Conservation (phyloP, 257 asterid species). For the Apocynum venetum region DNA sequence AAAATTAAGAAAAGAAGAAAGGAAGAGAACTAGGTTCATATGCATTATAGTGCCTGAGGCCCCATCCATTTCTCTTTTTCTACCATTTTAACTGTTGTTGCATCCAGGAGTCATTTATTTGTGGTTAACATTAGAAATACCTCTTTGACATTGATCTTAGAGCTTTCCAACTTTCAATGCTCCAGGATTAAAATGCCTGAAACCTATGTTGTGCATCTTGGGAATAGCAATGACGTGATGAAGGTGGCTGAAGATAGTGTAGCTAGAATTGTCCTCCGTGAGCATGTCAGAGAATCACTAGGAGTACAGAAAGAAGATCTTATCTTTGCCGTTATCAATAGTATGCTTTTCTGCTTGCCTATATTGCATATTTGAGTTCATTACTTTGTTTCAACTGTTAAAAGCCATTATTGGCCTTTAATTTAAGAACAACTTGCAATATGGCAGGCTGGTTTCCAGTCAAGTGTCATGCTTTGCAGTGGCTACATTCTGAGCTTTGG, state of each 20-base stretch:
- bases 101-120: background rate
- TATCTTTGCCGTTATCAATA: conserved; percentile 78
- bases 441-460: background rate
- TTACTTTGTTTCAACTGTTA: background rate
- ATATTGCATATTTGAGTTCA: conserved; percentile 11
- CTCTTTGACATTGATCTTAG: background rate
- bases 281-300: conserved; percentile 85
- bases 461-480: background rate
- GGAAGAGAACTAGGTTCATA: background rate
- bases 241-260: conserved; percentile 77
- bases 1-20: background rate
- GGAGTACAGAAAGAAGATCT: conserved; percentile 83
- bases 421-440: background rate
- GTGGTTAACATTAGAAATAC: background rate
- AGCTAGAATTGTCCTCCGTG: conserved; percentile 76
- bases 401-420: conserved; percentile 1
- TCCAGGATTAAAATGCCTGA: conserved; percentile 92
- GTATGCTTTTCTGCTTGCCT: conserved; percentile 45
- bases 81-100: background rate
- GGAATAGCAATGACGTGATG: conserved; percentile 91
- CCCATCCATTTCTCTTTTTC: background rate
- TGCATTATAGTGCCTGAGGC: background rate
- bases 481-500: background rate
- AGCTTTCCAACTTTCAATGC: conserved; percentile 20
- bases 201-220: conserved; percentile 95